phyloP scores from a whole-genome alignment of 768 basidiomycete genomes.

The Russula emetica region DNA sequence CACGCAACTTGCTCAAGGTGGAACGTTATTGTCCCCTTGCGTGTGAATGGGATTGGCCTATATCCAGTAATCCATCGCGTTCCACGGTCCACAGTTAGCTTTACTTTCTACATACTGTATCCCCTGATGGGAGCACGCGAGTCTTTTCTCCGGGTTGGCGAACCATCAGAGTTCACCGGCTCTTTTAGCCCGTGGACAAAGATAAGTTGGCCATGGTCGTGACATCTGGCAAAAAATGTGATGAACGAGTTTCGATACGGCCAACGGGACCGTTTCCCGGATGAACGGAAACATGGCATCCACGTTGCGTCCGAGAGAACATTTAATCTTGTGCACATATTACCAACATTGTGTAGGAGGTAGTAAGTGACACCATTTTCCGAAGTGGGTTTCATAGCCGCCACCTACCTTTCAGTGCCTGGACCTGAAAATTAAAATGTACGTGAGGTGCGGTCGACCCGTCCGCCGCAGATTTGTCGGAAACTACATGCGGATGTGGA shows the following conservation, averaged over 20 bases:
- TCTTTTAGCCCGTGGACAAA: neutral
- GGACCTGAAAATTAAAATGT: neutral
- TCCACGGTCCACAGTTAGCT: neutral
- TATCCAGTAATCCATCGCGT: slow-evolving; percentile 12
- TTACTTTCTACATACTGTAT: neutral
- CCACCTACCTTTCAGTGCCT: neutral
- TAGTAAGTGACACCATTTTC: neutral
- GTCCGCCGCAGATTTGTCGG: neutral
- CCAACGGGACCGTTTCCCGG: neutral
- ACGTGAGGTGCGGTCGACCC: slow-evolving; percentile 17
- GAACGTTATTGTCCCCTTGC: slow-evolving; percentile 3
- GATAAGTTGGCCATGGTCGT: neutral
- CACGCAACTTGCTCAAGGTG: neutral
- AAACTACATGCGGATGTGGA: neutral
- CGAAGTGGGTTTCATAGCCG: neutral
- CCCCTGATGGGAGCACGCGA: slow-evolving; percentile 1
- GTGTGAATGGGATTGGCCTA: slow-evolving; percentile 3
- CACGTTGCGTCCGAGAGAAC: neutral
- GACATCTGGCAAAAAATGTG: neutral
- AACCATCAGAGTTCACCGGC: neutral
- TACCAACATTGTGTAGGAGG: neutral
- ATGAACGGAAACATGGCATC: neutral
- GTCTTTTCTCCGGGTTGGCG: neutral
- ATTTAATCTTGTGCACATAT: slow-evolving; percentile 1
- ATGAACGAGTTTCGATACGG: neutral